Evolutionary conservation across 2,329 filamentous ascomycete genomes (phyloP).

Genomic region (Leptographium lundbergii): DNA sequence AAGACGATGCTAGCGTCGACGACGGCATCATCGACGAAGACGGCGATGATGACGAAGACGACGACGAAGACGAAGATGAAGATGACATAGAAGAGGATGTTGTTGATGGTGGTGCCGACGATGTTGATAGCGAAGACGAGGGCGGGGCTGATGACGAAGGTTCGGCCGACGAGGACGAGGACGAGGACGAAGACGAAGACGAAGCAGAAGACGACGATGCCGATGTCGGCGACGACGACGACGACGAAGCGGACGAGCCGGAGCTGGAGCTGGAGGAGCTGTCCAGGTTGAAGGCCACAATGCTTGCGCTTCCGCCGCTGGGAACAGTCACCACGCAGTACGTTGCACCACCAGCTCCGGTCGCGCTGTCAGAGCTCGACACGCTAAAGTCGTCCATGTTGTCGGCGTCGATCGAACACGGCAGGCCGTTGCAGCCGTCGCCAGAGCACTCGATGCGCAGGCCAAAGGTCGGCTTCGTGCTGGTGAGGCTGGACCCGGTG

Average conservation of each 20-base stretch:
- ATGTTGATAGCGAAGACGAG: conserved; percentile 11
- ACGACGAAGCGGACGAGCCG: conserved; percentile 9
- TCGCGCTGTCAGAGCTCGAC: conserved; percentile 36
- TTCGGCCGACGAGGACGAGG: neutral
- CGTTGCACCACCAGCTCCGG: conserved; percentile 52
- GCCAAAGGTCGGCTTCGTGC: conserved; percentile 50
- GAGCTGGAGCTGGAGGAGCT: conserved; percentile 22
- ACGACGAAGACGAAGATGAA: conserved; percentile 14
- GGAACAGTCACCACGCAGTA: conserved; percentile 71
- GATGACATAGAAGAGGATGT: conserved; percentile 10
- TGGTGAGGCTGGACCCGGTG: conserved; percentile 39
- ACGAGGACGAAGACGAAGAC: conserved; percentile 5
- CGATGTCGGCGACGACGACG: conserved; percentile 17
- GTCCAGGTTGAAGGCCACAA: conserved; percentile 46
- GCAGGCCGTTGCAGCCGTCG: conserved; percentile 57
- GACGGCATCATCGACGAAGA: conserved; percentile 11
- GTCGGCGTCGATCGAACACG: conserved; percentile 57
- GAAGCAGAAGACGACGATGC: neutral
- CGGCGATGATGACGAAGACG: conserved; percentile 15
- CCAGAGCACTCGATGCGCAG: conserved; percentile 58
- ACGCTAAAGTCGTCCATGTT: conserved; percentile 44
- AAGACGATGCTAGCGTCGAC: conserved; percentile 2
- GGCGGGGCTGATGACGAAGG: conserved; percentile 18
- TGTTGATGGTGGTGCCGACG: conserved; percentile 5
- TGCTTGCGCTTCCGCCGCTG: conserved; percentile 50